Evolutionary conservation across 176 grass and related monocot species (phyloP).

Genomic region (Panicum miliaceum): DNA sequence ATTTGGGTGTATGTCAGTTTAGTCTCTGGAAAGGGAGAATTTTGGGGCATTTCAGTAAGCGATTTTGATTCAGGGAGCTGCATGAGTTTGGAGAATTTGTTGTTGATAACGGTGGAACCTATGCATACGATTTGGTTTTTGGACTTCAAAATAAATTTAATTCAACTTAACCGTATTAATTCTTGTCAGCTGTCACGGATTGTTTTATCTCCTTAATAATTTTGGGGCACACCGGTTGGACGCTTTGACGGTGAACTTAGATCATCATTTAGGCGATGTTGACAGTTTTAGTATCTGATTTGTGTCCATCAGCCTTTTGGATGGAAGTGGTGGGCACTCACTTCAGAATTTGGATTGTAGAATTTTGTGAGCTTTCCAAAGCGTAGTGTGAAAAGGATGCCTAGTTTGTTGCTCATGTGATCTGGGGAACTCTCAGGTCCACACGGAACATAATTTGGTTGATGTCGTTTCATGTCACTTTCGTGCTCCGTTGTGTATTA

Average conservation of each 20-base stretch:
- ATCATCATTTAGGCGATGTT: conserved; percentile 5
- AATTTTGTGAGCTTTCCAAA: not conserved
- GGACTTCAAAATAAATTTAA: not conserved
- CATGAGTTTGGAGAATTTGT: not conserved
- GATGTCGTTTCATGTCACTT: conserved; percentile 31
- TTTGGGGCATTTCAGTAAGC: not conserved
- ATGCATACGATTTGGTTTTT: not conserved
- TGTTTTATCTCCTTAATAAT: not conserved
- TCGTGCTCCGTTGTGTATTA: conserved; percentile 20
- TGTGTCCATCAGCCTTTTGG: not conserved
- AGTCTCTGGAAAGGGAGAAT: not conserved
- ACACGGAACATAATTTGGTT: conserved; percentile 20
- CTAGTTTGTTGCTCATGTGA: conserved; percentile 18
- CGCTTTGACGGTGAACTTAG: not conserved
- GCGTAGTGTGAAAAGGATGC: not conserved
- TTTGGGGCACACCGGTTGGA: not conserved
- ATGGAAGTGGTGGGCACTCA: not conserved
- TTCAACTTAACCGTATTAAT: not conserved
- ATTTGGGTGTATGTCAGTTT: not conserved
- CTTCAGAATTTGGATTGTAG: conserved; percentile 3
- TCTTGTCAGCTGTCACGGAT: not conserved
- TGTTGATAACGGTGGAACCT: not conserved
- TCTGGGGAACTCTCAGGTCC: not conserved
- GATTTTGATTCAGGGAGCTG: not conserved
- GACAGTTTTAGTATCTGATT: conserved; percentile 1